Evolutionary conservation across 345 rosid species (phyloP), one percentile per base, ranked within the genome.

Genomic region (Gossypium turneri): DNA sequence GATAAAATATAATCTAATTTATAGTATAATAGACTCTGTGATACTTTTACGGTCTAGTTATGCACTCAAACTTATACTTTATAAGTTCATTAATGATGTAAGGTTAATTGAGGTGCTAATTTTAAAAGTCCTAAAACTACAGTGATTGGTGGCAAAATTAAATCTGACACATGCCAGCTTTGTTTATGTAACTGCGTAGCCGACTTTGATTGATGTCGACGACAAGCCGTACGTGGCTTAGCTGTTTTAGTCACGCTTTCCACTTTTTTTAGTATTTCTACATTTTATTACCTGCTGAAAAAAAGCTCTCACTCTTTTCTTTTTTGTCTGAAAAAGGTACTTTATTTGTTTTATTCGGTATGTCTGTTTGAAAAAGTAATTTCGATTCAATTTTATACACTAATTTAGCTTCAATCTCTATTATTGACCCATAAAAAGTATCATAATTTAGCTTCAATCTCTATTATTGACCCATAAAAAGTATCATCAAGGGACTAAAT

Each of bases 21-120:
- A 1, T 1, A 34, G 6, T 4, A 5, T 4, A 34, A 3, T 34
- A 34, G 1, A 4, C 1, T 34, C 0, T 0, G 1, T 4, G 6
- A 34, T 4, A 0, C 0, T 34, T 34, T 34, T 34, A 4, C 1
- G 0, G 4, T 3, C 6, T 34, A 34, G 1, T 34, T 4, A 34
- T 34, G 6, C 38, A 34, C 41, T 34, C 41, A 5, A 5, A 34
- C 41, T 34, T 34, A 5, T 34, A 34, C 41, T 5, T 34, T 34
- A 34, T 34, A 4, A 34, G 41, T 6, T 34, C 1, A 34, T 34
- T 34, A 34, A 5, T 34, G 41, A 34, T 34, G 41, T 34, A 5
- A 34, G 41, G 41, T 34, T 34, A 34, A 34, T 34, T 34, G 1
- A 34, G 7, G 41, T 34, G 41, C 41, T 34, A 34, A 34, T 34